Base-by-base conservation (phyloP, 2,329 filamentous ascomycete genomes). In the Fusarium sp. region DNA sequence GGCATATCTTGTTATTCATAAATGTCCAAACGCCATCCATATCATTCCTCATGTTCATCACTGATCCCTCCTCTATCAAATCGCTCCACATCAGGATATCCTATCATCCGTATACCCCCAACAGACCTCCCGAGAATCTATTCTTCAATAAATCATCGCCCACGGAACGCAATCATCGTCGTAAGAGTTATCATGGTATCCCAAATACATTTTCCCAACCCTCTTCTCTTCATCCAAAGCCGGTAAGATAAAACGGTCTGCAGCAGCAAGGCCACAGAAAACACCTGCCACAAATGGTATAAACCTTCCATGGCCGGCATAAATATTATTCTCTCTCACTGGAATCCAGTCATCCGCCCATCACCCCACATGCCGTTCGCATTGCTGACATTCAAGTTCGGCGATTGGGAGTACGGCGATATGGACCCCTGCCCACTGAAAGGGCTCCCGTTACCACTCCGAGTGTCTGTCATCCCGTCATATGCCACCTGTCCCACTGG, bases 351-450 rank as follows among this genome's bases (percentile, higher is more conserved):
- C 62, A 65, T 65, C 15, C 62, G 53, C 35, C 62, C 45, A 22
- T 64, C 62, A 24, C 58, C 48, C 62, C 61, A 65, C 34, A 65
- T 63, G 32, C 44, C 52, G 34, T 58, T 61, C 9, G 48, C 64
- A 52, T 60, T 68, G 24, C 64, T 68, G 45, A 59, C 53, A 48
- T 72, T 69, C 40, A 70, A 58, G 39, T 75, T 74, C 31, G 76
- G 75, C 29, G 76, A 77, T 44, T 72, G 71, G 19, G 72, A 68
- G 57, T 75, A 78, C 8, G 73, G 73, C 29, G 76, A 77, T 26
- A 69, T 55, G 5, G 75, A 74, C 36, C 74, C 76, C 39, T 77
- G 75, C 6, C 73, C 75, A 42, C 73, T 74, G 39, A 75, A 78
- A 5, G 76, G 74, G 55, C 75, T 77, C n/a, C 69, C 72, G 48